These are phyloP conservation scores for Saccharomycopsis capsularis DNA, from an alignment of 805 yeast species.

Conservation along the genomic window DNA sequence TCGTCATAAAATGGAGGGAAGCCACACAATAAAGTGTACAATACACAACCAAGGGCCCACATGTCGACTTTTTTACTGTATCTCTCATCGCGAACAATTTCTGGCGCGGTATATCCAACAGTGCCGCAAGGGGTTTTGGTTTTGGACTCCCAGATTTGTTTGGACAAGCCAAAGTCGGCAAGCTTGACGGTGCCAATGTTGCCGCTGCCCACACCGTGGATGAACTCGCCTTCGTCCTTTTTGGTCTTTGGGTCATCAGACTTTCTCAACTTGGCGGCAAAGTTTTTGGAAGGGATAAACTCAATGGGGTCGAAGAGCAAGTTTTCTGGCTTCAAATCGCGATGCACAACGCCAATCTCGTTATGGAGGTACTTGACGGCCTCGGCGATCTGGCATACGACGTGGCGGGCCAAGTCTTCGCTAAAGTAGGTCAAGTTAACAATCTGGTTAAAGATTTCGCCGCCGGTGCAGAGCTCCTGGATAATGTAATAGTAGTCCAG, in stretches of 20 bases:
- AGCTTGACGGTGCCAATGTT: slow-evolving; percentile 83
- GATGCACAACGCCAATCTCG: slow-evolving; percentile 69
- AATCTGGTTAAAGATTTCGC: slow-evolving; percentile 66
- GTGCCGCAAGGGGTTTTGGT: slow-evolving; percentile 99
- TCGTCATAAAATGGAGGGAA: slow-evolving; percentile 97
- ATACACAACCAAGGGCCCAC: slow-evolving; percentile 98
- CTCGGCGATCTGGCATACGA: slow-evolving; percentile 54
- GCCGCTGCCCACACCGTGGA: slow-evolving; percentile 82
- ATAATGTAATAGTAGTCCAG: slow-evolving; percentile 56
- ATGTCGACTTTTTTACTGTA: slow-evolving; percentile 93
- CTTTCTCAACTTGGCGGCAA: slow-evolving; percentile 37
- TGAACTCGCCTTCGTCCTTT: slow-evolving; percentile 81
- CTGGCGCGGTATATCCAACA: slow-evolving; percentile 98
- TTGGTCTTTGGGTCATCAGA: slow-evolving; percentile 69
- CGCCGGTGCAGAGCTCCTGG: slow-evolving; percentile 70
- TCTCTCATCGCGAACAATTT: slow-evolving; percentile 87
- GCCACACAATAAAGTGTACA: slow-evolving; percentile 90
- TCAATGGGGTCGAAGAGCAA: slow-evolving; percentile 58
- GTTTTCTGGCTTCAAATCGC: slow-evolving; percentile 81
- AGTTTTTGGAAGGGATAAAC: slow-evolving; percentile 32
- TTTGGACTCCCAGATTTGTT: slow-evolving; percentile 78
- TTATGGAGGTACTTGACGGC: slow-evolving; percentile 67
- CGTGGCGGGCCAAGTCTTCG: slow-evolving; percentile 58
- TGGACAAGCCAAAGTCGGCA: slow-evolving; percentile 94
- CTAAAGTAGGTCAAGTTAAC: slow-evolving; percentile 60